Evolutionary conservation across 768 basidiomycete species (phyloP).

Genomic region (Gloeophyllum trabeum): DNA sequence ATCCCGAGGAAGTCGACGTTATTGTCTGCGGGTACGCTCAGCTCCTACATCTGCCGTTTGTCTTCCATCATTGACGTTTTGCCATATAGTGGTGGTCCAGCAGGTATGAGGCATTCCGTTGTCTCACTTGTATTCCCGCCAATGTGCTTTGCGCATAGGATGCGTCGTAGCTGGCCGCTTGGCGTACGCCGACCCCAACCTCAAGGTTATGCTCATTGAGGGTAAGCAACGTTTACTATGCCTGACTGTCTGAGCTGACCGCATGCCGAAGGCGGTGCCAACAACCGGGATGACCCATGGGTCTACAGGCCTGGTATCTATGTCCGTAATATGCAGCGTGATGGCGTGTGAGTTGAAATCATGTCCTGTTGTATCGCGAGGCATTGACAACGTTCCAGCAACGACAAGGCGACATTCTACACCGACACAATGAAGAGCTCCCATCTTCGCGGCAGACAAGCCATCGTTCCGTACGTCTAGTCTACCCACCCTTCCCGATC

Average conservation of each 20-base stretch:
- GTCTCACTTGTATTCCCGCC: too few relatives aligned
- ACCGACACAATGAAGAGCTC: slow-evolving; percentile 46
- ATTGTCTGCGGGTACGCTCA: slow-evolving; percentile 43
- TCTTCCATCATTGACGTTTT: neutral
- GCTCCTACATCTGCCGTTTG: neutral
- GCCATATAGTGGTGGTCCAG: slow-evolving; percentile 41
- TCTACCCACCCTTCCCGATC: too few relatives aligned
- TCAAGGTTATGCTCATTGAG: slow-evolving; percentile 71
- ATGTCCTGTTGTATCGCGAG: neutral
- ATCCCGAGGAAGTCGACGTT: slow-evolving; percentile 63
- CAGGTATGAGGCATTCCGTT: slow-evolving; percentile 23
- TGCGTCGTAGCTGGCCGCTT: slow-evolving; percentile 61
- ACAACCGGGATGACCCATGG: slow-evolving; percentile 68
- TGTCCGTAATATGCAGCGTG: slow-evolving; percentile 60
- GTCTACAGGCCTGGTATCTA: slow-evolving; percentile 66
- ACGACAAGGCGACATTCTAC: slow-evolving; percentile 69
- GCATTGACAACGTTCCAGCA: slow-evolving; percentile 24
- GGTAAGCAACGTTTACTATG: slow-evolving; percentile 21
- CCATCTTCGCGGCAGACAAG: slow-evolving; percentile 47
- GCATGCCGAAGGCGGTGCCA: slow-evolving; percentile 39
- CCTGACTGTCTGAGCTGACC: neutral
- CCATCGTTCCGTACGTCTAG: slow-evolving; percentile 54
- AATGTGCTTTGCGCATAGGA: slow-evolving; percentile 19
- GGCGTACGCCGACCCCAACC: slow-evolving; percentile 58
- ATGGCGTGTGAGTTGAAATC: slow-evolving; percentile 44